Conservation (phyloP, 768 basidiomycete species). For the Ramaria rubella region DNA sequence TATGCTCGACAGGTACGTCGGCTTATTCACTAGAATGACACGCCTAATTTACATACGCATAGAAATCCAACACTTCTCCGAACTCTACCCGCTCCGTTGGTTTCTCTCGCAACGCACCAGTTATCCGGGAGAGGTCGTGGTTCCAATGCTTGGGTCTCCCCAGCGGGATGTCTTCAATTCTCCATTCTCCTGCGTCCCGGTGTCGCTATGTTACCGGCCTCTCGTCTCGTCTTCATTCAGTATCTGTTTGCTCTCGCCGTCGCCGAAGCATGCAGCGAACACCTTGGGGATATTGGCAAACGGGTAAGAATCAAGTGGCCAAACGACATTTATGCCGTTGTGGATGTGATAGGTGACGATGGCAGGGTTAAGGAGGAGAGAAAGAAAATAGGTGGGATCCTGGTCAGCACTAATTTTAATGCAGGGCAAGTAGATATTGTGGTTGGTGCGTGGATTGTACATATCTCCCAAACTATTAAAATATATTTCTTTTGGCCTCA, state of each 20-base stretch:
- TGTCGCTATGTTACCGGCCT: slow-evolving; percentile 42
- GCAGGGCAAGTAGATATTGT: slow-evolving; percentile 68
- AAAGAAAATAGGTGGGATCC: slow-evolving; percentile 85
- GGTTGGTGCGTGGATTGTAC: slow-evolving; percentile 50
- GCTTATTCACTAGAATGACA: background rate
- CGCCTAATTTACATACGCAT: background rate
- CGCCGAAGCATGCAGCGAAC: slow-evolving; percentile 72
- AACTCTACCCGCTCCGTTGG: slow-evolving; percentile 62
- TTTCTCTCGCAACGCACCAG: slow-evolving; percentile 84
- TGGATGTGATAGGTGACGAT: slow-evolving; percentile 35
- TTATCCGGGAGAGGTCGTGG: slow-evolving; percentile 85
- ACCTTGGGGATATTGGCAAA: slow-evolving; percentile 40
- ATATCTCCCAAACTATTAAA: background rate
- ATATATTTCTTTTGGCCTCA: background rate
- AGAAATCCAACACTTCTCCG: slow-evolving; percentile 75
- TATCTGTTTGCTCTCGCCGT: slow-evolving; percentile 89
- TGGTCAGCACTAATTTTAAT: slow-evolving; percentile 84
- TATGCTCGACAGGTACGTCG: slow-evolving; percentile 79
- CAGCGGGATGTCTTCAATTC: slow-evolving; percentile 80
- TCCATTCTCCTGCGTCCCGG: slow-evolving; percentile 65
- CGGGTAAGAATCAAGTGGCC: slow-evolving; percentile 89
- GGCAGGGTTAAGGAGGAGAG: slow-evolving; percentile 33
- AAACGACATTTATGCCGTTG: slow-evolving; percentile 83
- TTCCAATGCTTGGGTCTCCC: slow-evolving; percentile 87
- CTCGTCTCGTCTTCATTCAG: slow-evolving; percentile 84